These are phyloP conservation scores for Trichoderma brevicompactum DNA, from an alignment of 2,329 filamentous ascomycete genomes.

Conservation along the genomic window DNA sequence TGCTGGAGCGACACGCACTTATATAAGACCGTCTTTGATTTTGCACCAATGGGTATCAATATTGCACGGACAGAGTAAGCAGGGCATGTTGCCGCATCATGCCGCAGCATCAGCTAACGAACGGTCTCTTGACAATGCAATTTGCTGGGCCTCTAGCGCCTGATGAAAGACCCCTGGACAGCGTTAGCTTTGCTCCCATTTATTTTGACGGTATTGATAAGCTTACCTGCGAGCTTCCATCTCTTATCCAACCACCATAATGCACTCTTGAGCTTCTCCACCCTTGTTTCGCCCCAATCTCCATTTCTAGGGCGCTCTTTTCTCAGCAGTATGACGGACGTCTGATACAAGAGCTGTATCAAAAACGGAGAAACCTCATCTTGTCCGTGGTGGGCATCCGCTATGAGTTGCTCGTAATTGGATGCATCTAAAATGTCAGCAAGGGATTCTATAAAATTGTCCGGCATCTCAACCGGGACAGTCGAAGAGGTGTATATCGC, in stretches of 20 bases:
- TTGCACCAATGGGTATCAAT: too few species aligned
- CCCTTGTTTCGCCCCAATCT: constrained; percentile 1
- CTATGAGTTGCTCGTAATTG: constrained; percentile 6
- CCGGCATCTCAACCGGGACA: constrained; percentile 1
- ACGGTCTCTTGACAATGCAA: neutral
- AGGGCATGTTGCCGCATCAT: neutral
- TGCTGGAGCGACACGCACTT: too few species aligned
- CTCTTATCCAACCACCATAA: constrained; percentile 7
- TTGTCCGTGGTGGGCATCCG: neutral
- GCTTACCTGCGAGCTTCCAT: constrained; percentile 17
- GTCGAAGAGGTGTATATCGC: neutral
- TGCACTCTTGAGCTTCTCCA: constrained; percentile 13
- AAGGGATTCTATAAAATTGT: constrained; percentile 10
- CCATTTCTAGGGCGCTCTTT: neutral
- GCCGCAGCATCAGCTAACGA: neutral
- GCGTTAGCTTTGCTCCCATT: neutral
- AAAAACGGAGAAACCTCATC: constrained; percentile 14
- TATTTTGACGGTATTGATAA: neutral
- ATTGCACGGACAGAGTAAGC: neutral
- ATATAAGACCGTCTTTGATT: neutral
- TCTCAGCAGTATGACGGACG: neutral
- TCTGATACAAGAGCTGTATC: constrained; percentile 1
- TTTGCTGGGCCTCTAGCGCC: constrained; percentile 19
- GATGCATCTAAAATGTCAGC: neutral
- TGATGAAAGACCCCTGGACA: neutral